phyloP scores from a whole-genome alignment of 768 basidiomycete species.

The Boletus reticulatus region DNA sequence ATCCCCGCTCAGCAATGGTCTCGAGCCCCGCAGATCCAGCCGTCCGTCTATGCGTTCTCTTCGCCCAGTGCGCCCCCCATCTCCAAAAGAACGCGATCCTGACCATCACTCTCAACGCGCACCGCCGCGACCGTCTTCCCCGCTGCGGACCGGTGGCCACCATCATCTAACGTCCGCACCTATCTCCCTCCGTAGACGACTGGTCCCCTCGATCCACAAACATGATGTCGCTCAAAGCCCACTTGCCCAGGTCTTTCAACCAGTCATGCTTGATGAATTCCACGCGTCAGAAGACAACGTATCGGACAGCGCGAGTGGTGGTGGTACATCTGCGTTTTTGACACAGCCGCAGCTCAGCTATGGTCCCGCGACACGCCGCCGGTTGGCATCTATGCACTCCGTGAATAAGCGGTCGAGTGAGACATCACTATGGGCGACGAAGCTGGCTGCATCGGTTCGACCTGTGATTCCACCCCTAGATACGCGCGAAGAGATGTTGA shows the following conservation, averaged over 20 bases:
- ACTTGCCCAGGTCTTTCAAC: slow-evolving; percentile 73
- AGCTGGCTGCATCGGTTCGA: slow-evolving; percentile 4
- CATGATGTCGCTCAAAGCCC: slow-evolving; percentile 43
- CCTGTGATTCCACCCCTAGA: slow-evolving; percentile 18
- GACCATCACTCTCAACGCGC: slow-evolving; percentile 2
- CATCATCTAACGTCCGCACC: slow-evolving; percentile 16
- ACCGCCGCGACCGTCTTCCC: slow-evolving; percentile 3
- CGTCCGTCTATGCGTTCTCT: slow-evolving; percentile 31
- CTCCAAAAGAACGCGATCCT: slow-evolving; percentile 21
- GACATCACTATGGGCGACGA: slow-evolving; percentile 1
- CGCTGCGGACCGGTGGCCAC: slow-evolving; percentile 4
- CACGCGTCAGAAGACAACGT: slow-evolving; percentile 34
- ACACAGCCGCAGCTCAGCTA: slow-evolving; percentile 30
- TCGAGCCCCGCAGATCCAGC: slow-evolving; percentile 31
- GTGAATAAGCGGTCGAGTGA: slow-evolving; percentile 14
- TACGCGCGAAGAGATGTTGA: slow-evolving; percentile 23
- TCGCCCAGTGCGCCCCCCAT: slow-evolving; percentile 13
- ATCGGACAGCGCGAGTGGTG: slow-evolving; percentile 11
- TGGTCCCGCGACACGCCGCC: slow-evolving; percentile 39
- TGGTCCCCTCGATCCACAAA: slow-evolving; percentile 18
- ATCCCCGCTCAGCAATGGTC: slow-evolving; percentile 4
- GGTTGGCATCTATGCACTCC: slow-evolving; percentile 36
- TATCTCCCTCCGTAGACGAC: slow-evolving; percentile 17
- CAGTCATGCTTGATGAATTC: slow-evolving; percentile 53
- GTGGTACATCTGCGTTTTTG: slow-evolving; percentile 4